Percentiles rank a stretch among this genome's conserved stretches.
Evolutionary conservation across 2,329 filamentous ascomycete species (phyloP).

Genomic region (Ascochyta fabae): DNA sequence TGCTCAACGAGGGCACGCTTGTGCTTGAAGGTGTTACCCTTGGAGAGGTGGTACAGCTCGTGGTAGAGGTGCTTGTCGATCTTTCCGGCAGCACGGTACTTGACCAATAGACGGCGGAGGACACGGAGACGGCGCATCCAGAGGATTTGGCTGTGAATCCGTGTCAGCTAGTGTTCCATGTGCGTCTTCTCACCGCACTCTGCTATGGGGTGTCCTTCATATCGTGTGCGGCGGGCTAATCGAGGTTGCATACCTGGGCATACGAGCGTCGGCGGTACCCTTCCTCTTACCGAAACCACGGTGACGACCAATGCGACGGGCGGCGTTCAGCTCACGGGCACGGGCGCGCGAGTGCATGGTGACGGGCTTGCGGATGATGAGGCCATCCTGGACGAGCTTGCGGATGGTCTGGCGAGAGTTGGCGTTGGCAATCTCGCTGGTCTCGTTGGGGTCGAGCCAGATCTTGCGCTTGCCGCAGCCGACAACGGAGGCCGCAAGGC

Average conservation of each 20-base stretch:
- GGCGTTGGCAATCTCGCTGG: slow-evolving; percentile 99
- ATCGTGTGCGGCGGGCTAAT: slow-evolving; percentile 22
- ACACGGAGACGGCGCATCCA: slow-evolving; percentile 99
- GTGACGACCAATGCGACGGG: slow-evolving; percentile 95
- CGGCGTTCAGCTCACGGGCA: slow-evolving; percentile 92
- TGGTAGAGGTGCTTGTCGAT: slow-evolving; percentile 99
- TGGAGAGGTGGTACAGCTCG: slow-evolving; percentile 99
- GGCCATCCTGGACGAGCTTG: slow-evolving; percentile 99
- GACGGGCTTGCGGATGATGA: slow-evolving; percentile 99
- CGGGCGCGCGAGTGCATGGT: slow-evolving; percentile 99
- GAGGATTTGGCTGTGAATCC: slow-evolving; percentile 78
- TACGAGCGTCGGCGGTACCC: slow-evolving; percentile 99
- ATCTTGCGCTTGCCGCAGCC: slow-evolving; percentile 99
- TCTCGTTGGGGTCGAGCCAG: slow-evolving; percentile 99
- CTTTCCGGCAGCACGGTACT: slow-evolving; percentile 99
- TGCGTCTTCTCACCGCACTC: slow-evolving; percentile 15
- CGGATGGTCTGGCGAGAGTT: slow-evolving; percentile 99
- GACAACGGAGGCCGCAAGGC: slow-evolving; percentile 97
- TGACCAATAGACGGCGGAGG: slow-evolving; percentile 97
- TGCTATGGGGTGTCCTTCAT: slow-evolving; percentile 7
- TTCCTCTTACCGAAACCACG: slow-evolving; percentile 99
- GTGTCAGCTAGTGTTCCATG: slow-evolving; percentile 40
- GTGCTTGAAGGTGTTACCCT: slow-evolving; percentile 99
- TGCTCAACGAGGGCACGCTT: slow-evolving; percentile 99
- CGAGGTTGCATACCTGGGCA: slow-evolving; percentile 79